These are phyloP conservation scores for Hypoxylon sp. DNA, from an alignment of 2,329 filamentous ascomycete species.

Conservation along the genomic window DNA sequence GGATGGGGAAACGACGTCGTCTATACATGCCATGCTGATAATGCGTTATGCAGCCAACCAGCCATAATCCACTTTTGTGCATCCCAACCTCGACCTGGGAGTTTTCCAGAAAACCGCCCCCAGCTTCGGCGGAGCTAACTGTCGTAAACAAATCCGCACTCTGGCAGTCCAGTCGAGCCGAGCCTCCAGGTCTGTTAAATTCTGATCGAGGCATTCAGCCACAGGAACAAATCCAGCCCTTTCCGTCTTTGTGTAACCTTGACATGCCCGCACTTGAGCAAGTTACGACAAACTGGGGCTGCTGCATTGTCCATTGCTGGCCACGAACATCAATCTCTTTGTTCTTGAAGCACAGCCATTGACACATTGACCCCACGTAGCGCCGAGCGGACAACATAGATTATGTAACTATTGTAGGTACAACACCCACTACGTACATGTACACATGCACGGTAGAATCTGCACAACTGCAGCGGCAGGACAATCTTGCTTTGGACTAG, in stretches of 20 bases:
- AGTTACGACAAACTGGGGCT: conserved; percentile 26
- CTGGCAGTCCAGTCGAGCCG: conserved; percentile 3
- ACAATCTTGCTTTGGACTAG: conserved; percentile 51
- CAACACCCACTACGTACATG: conserved; percentile 15
- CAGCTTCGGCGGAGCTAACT: conserved; percentile 13
- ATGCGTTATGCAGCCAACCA: conserved; percentile 37
- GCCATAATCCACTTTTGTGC: conserved; percentile 36
- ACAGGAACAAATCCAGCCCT: conserved; percentile 8
- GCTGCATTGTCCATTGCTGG: conserved; percentile 36
- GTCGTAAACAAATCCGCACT: background rate
- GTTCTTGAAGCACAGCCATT: conserved; percentile 13
- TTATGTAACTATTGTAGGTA: background rate
- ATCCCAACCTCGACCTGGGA: conserved; percentile 37
- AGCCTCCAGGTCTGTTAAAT: conserved; percentile 14
- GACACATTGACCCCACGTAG: conserved; percentile 16
- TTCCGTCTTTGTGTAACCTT: conserved; percentile 26
- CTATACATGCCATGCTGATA: conserved; percentile 39
- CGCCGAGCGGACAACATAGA: background rate
- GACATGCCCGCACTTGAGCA: conserved; percentile 10
- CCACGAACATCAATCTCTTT: conserved; percentile 22
- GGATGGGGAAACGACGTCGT: conserved; percentile 20
- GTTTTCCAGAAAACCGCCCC: conserved; percentile 45
- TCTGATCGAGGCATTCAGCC: conserved; percentile 6
- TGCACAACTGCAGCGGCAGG: conserved; percentile 42
- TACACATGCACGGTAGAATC: background rate